Base-by-base conservation (phyloP, 768 basidiomycete genomes). In the Boletus vinaceobasis region DNA sequence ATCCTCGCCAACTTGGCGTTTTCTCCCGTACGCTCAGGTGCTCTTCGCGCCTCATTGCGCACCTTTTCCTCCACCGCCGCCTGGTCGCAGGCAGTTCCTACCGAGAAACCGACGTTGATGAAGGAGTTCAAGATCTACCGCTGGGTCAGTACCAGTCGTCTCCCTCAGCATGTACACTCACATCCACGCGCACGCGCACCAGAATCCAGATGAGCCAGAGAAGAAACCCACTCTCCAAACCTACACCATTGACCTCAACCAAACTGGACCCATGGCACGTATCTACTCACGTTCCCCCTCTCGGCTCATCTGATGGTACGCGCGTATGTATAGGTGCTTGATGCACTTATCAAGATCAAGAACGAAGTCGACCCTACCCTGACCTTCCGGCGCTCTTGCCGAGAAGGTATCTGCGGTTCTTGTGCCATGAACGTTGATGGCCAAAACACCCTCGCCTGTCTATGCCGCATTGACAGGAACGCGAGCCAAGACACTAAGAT, bases 391-490 rank as follows among this genome's bases (percentile, higher is more conserved):
- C 82, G 93, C 39, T 91, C 88, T 19, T 96, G 93, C 77, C 75
- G 93, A 52, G 93, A 95, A 76, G 93, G 96, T 53, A 98, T 99
- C 64, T 99, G 96, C 66, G 96, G 96, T 37, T 94, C 92, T 6
- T 98, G 96, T 70, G 95, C 96, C 50, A 97, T 99, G 95, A 99
- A 99, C 79, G 90, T 99, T 69, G 87, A 98, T 70, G 96, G 96
- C 49, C 87, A 90, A 74, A 99, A 99, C 79, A 98, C 97, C 4
- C 85, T 99, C 56, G 95, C 96, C 10, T 99, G 97, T 74, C 78
- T 98, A 50, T 98, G 95, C 78, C 80, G 94, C 49, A 98, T 98
- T 66, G 92, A 96, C 75, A 80, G 93, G 63, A 79, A 83, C 56
- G 64, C 73, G 17, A 65, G 62, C 55, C 90, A 89, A 71, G 85